A percentile compares a stretch with the other conserved stretches of the same genome.
These are phyloP conservation scores for Chytridium lagenaria DNA, from an alignment of 371 early-diverging fungal species.

Conservation along the genomic window DNA sequence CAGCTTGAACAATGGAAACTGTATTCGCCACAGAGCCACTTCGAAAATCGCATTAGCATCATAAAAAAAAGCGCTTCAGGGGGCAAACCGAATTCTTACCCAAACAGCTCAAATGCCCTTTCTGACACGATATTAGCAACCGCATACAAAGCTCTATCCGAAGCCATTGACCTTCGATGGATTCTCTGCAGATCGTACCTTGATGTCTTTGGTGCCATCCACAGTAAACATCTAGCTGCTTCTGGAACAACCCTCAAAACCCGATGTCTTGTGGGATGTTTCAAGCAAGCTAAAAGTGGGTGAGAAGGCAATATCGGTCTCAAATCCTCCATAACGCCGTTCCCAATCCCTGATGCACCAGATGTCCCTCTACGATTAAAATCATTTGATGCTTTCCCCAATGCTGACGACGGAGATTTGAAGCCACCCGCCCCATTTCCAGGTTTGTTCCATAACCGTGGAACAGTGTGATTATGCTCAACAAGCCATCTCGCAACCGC, in stretches of 20 bases:
- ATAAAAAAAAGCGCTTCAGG: not conserved
- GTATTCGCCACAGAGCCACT: conserved; percentile 20
- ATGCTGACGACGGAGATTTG: too few relatives aligned
- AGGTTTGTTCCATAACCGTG: conserved; percentile 8
- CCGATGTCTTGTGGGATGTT: conserved; percentile 23
- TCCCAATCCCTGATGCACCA: not conserved
- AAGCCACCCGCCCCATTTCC: too few relatives aligned
- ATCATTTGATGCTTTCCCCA: not conserved
- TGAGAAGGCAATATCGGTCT: conserved; percentile 27
- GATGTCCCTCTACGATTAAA: too few relatives aligned
- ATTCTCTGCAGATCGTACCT: conserved; percentile 41
- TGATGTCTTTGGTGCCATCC: conserved; percentile 24
- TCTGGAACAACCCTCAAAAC: conserved; percentile 19
- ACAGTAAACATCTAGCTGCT: conserved; percentile 21
- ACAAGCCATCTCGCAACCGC: conserved; percentile 34
- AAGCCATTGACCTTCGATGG: conserved; percentile 18
- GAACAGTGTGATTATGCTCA: conserved; percentile 28
- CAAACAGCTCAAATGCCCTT: conserved; percentile 16
- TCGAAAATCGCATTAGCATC: not conserved
- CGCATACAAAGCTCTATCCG: conserved; percentile 5
- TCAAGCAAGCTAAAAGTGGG: conserved; percentile 38
- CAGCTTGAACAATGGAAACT: not conserved
- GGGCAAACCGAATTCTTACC: too few relatives aligned
- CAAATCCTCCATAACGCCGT: conserved; percentile 21
- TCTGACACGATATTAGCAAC: conserved; percentile 14